Base-by-base conservation (phyloP, 2,329 filamentous ascomycete species). In the Epichloe gansuensis region DNA sequence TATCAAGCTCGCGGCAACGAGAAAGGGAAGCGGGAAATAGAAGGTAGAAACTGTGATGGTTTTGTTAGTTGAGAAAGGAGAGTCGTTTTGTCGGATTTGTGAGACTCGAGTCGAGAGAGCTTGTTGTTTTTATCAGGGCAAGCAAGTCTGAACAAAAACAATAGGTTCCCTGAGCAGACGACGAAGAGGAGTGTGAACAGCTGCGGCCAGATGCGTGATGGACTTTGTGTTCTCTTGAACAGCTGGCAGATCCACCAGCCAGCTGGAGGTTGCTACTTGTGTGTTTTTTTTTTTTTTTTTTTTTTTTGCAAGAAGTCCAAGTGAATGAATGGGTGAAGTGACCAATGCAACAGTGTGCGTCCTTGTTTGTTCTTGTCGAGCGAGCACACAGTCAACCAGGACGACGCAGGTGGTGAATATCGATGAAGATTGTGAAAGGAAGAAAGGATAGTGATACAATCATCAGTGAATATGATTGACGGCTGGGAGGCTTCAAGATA, bases 181-280 rank as follows among this genome's bases (percentile, higher is more conserved):
- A 34, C 15, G 25, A 48, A 35, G 41, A 46, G 28, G 38, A 46
- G 28, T 4, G 17, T 53, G 47, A 53, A 46, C 46, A 51, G 50
- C 43, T 39, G 50, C 12, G 17, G 11, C 8, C 48, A 50, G 42
- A 15, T 44, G 48, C 7, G 28, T 31, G 41, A 17, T 1, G 17
- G 48, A 25, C 17, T 37, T 25, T 48, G 49, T 37, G 37, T 37
- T 17, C 8, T 28, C 11, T 23, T 28, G 44, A 43, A 48, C 48
- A 51, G 48, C 35, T 54, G 52, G n/a, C 52, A 48, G 48, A 51
- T 54, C 21, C 44, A 48, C 52, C 48, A 31, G 45, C 44, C 52
- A 54, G 52, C 48, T 51, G 52, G 45, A 37, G 25, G 50, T 7
- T 23, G 37, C 45, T 38, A 37, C 35, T 31, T 31, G 28, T 52